Base-by-base conservation (phyloP, 345 rosid species). In the Linum usitatissimum region DNA sequence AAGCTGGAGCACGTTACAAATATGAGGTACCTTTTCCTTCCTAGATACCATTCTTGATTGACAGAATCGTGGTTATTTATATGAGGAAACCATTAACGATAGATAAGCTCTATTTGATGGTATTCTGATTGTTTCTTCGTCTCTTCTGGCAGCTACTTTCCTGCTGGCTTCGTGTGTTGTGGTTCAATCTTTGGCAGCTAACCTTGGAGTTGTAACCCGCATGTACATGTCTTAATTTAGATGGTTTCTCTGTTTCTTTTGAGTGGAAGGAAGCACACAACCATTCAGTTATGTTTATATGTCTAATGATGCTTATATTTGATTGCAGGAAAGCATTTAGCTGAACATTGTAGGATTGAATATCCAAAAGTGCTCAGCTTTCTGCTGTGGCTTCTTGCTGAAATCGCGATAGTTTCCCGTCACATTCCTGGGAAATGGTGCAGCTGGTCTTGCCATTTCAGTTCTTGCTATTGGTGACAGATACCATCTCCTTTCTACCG, bases 371-470 rank as follows among this genome's bases (percentile, higher is more conserved):
- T 77, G 51, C 80, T 96, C 36, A 92, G 90, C 75, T 81, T 87
- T 71, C 64, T 92, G 64, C 70, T 90, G 62, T 89, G 97, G 97
- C 70, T 87, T 67, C 84, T 87, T 19, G 97, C 99, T 18, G 98
- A 92, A 78, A 80, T 89, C 39, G 79, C 95, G 39, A 75, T 92
- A 55, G 95, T 92, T 31, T 93, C 98, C 34, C 89, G 95, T 78
- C 96, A 89, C 77, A 92, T 89, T 71, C 98, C 93, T 57, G 95
- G 99, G 97, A 78, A 72, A 86, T 71, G 98, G 95, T 28, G 98
- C 97, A 19, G 81, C 90, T 54, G 98, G 93, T 62, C 85, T 89
- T 63, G 95, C 98, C 4, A 92, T 87, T n/a, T n/a, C n/a, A n/a
- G n/a, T n/a, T n/a, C n/a, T n/a, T n/a, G n/a, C n/a, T n/a, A n/a